Evolutionary conservation across 2,329 filamentous ascomycete genomes (phyloP), one percentile per base, ranked within the genome.

Genomic region (Fusarium poae): DNA sequence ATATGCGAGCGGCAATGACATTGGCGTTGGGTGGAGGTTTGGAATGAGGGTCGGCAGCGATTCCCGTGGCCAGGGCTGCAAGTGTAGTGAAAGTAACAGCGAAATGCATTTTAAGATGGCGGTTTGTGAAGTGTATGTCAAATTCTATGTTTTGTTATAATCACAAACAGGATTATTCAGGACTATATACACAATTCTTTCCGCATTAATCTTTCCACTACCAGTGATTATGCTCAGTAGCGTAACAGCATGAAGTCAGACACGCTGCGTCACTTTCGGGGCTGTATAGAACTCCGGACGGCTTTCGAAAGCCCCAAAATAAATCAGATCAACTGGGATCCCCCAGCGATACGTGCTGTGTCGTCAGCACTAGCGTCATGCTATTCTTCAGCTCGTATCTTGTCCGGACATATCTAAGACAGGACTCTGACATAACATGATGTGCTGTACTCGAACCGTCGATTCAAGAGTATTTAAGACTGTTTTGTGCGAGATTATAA

Each of bases 1-100:
- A 65, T 10, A 65, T 37, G 10, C 62, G 62, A 44, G 62, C 48
- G 23, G 62, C 48, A 42, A 65, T 49, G 20, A 66, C 43, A 32
- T 66, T 65, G 18, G 48, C 46, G 32, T 50, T 50, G 15, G 62
- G 60, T 2, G 57, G 42, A 11, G 49, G 43, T 4, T 49, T 35
- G 13, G 48, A 32, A 3, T 20, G 6, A 32, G 62, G 18, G 3
- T 52, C 45, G 12, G 62, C 62, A 20, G 30, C 56, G 18, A 29
- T 48, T 20, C 62, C 55, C 48, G 66, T 50, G 25, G 48, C 37
- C 12, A 65, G 12, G 20, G 55, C 43, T 16, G 62, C 27, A 23
- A 59, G 23, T 29, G 55, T 23, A 2, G 62, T 49, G 32, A 65
- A 16, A 12, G 42, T 25, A 29, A 25, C 50, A 21, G 48, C 27